Evolutionary conservation across 805 yeast genomes (phyloP), one percentile per base, ranked within the genome.

Genomic region (Pichia kluyveri): DNA sequence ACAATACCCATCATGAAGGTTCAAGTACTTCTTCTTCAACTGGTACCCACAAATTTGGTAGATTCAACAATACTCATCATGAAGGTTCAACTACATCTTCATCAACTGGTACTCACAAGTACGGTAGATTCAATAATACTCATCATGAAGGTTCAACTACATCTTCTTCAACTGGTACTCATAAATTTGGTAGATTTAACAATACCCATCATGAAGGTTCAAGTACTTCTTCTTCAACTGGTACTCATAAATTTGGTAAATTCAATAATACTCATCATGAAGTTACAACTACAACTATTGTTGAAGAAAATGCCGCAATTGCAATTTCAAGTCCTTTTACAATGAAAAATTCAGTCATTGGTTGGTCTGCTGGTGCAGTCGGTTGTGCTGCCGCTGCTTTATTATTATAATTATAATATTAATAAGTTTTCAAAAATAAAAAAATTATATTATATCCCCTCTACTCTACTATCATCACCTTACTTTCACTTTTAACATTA

Each of bases 111-210:
- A 72, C 77, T 47, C 78, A 72, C 65, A 67, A 59, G 48, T 61
- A 60, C 50, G 80, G 80, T 50, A 69, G 69, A 60, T 77, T 76
- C 53, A 71, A 77, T 68, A 72, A 76, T 62, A 75, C 79, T 46
- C 73, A 76, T 45, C 77, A 71, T 63, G 58, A 63, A 54, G 50
- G 51, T 9, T 51, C 64, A 1, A 39, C 60, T 32, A 49, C 60
- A 9, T 51, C 77, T 4, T 51, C 67, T n/a, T 54, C 66, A 12
- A 64, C 76, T 49, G 70, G 72, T 54, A 77, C 83, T 44, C 81
- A 79, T 68, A 71, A 61, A 53, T 69, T 66, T 50, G 86, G 85
- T 57, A 72, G 70, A 61, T 77, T 78, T 58, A 71, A 78, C 70
- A 71, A 71, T 56, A 71, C 76, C 40, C 55, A 57, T 45, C 57